Evolutionary conservation across 73 alveolate species (phyloP).

Genomic region (Paramecium biaurelia): DNA sequence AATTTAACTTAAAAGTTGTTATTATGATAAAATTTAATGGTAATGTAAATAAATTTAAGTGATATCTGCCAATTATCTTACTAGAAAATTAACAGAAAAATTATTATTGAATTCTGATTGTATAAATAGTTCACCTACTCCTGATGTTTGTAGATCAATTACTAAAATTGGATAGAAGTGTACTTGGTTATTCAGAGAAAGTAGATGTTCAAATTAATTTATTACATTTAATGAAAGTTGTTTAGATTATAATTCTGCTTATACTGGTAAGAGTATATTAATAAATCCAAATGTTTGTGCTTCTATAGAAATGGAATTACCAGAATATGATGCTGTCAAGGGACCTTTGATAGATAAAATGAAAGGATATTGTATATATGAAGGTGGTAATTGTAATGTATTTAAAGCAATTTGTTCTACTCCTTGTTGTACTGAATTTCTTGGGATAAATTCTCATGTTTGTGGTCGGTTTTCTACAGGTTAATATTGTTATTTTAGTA

Average conservation of each 20-base stretch:
- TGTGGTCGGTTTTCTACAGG: neutral
- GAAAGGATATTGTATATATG: constrained; percentile 10
- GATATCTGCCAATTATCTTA: neutral
- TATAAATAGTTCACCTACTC: constrained; percentile 7
- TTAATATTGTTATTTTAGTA: neutral
- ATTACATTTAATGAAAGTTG: neutral
- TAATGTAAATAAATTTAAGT: neutral
- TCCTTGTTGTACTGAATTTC: constrained; percentile 10
- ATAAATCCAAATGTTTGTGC: constrained; percentile 39
- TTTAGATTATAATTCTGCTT: neutral
- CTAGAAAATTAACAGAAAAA: neutral
- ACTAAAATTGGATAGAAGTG: constrained; percentile 1
- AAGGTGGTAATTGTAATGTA: neutral
- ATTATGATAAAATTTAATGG: neutral
- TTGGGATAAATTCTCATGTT: constrained; percentile 40
- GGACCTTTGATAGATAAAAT: neutral
- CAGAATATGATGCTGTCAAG: neutral
- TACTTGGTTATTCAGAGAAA: neutral
- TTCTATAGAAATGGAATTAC: neutral
- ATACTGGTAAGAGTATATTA: neutral
- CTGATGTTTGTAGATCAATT: constrained; percentile 31
- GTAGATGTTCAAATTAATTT: neutral
- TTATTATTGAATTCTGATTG: neutral
- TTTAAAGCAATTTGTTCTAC: constrained; percentile 12
- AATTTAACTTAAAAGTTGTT: neutral